Evolutionary conservation across 495 filamentous ascomycete genomes (phyloP).

Genomic region (Penicillium cosmopolitanum): DNA sequence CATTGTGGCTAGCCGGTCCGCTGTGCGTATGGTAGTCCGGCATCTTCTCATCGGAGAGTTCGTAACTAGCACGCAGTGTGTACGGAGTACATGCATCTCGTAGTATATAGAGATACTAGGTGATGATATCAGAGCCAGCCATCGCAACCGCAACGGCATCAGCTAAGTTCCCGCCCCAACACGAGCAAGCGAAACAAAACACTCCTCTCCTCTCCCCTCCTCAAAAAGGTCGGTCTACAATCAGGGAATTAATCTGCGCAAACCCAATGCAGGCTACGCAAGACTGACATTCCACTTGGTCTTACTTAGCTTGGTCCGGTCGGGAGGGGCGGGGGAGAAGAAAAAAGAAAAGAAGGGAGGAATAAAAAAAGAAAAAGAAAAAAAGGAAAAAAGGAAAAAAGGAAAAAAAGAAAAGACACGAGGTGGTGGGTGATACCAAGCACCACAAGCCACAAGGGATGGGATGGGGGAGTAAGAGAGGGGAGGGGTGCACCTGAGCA

Average conservation of each 20-base stretch:
- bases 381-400: not conserved
- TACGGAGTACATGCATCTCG: no score
- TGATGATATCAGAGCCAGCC: not conserved
- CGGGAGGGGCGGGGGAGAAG: not conserved
- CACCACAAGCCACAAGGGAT: slow-evolving; percentile 1
- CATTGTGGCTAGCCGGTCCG: slow-evolving; percentile 20
- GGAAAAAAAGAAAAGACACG: not conserved
- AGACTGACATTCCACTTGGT: slow-evolving; percentile 8
- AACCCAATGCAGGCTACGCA: slow-evolving; percentile 10
- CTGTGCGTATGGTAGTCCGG: slow-evolving; percentile 23
- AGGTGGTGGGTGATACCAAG: slow-evolving; percentile 1
- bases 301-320: not conserved
- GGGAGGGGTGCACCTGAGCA: not conserved
- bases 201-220: not conserved
- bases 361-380: not conserved
- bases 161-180: not conserved
- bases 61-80: not conserved
- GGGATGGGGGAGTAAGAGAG: not conserved
- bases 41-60: slow-evolving; percentile 11
- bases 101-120: no score
- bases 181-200: slow-evolving; percentile 5
- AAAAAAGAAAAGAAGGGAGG: not conserved
- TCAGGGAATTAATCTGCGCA: slow-evolving; percentile 1
- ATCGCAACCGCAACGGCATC: not conserved
- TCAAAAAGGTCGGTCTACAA: slow-evolving; percentile 3